Evolutionary conservation across 495 filamentous ascomycete genomes (phyloP).

Genomic region (Lepidopterella palustris): DNA sequence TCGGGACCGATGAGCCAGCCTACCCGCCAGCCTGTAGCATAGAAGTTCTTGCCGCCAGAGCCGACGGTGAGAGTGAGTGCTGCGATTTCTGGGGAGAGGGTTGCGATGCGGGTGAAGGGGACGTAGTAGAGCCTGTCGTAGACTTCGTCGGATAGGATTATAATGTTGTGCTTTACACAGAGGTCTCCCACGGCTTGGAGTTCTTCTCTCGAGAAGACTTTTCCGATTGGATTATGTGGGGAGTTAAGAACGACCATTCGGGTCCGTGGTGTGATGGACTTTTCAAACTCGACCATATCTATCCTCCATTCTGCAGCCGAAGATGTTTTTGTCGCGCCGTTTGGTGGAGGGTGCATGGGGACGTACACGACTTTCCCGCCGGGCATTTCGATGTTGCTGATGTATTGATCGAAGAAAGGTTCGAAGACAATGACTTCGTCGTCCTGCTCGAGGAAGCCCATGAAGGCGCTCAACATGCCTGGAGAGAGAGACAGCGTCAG

Average conservation of each 20-base stretch:
- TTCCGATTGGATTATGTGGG: slow-evolving; percentile 92
- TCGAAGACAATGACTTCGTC: slow-evolving; percentile 98
- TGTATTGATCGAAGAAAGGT: slow-evolving; percentile 97
- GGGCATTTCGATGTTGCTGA: slow-evolving; percentile 95
- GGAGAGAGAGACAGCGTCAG: slow-evolving; percentile 16
- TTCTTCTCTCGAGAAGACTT: slow-evolving; percentile 80
- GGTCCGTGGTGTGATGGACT: slow-evolving; percentile 74
- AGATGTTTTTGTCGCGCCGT: slow-evolving; percentile 70
- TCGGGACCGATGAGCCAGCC: slow-evolving; percentile 89
- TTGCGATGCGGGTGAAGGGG: slow-evolving; percentile 87
- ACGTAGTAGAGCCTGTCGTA: slow-evolving; percentile 95
- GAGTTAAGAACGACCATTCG: slow-evolving; percentile 90
- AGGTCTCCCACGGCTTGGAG: slow-evolving; percentile 79
- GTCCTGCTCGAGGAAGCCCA: slow-evolving; percentile 89
- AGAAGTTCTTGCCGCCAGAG: slow-evolving; percentile 95
- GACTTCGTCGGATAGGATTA: slow-evolving; percentile 93
- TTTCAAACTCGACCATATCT: slow-evolving; percentile 75
- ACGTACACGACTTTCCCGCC: slow-evolving; percentile 92
- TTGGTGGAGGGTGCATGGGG: slow-evolving; percentile 81
- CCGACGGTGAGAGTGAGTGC: slow-evolving; percentile 87
- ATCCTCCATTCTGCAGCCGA: slow-evolving; percentile 84
- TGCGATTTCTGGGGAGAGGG: slow-evolving; percentile 79
- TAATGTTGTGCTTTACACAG: slow-evolving; percentile 88
- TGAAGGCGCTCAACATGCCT: slow-evolving; percentile 90
- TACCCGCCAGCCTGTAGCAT: slow-evolving; percentile 94